Percentiles rank a stretch among this genome's conserved stretches.
phyloP scores from a whole-genome alignment of 2,329 filamentous ascomycete genomes.

The Rhinocladiella similis region DNA sequence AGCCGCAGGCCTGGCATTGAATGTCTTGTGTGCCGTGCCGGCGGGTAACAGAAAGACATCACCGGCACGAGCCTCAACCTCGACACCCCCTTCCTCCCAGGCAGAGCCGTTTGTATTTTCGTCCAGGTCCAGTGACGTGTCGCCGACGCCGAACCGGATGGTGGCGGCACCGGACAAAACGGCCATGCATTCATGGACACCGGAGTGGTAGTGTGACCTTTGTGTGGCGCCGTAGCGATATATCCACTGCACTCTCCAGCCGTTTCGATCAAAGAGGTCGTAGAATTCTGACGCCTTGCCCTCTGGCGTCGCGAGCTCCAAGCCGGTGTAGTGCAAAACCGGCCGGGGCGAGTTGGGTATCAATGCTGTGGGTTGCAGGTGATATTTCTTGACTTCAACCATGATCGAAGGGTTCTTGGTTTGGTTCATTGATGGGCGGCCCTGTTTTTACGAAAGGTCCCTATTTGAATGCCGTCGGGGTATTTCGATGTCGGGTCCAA shows the following conservation, averaged over 20 bases:
- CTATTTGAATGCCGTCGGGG: no score
- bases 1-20: conserved; percentile 40
- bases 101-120: no score
- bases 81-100: conserved; percentile 52
- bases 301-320: conserved; percentile 31
- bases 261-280: conserved; percentile 49
- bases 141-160: conserved; percentile 57
- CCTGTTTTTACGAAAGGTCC: no score
- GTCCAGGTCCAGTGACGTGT: no score
- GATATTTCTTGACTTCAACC: conserved; percentile 33
- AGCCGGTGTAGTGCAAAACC: conserved; percentile 57
- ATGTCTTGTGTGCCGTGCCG: conserved; percentile 57
- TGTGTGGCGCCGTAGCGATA: conserved; percentile 58
- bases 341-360: conserved; percentile 55
- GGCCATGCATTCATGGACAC: conserved; percentile 58
- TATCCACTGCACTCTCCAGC: conserved; percentile 58
- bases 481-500: no score
- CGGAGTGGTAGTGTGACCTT: conserved; percentile 57
- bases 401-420: conserved; percentile 25
- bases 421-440: no score
- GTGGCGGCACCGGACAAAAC: conserved; percentile 54
- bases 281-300: conserved; percentile 37
- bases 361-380: conserved; percentile 44
- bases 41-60: conserved; percentile 62
- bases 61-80: conserved; percentile 50